Evolutionary conservation across 768 basidiomycete genomes (phyloP).

Genomic region (Cytidiella melzeri): DNA sequence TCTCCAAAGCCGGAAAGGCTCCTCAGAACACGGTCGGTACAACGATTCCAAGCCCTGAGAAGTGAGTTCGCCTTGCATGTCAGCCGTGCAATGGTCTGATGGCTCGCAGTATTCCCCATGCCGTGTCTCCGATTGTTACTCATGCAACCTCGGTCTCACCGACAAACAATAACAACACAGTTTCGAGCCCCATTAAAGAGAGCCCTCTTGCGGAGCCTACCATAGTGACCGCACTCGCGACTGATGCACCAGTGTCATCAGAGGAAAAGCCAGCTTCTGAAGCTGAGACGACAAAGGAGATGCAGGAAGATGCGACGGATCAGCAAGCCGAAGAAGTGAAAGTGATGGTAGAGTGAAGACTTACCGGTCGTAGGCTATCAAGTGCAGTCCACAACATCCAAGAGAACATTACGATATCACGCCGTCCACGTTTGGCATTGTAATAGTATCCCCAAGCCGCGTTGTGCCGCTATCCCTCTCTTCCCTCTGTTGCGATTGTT

Average conservation of each 20-base stretch:
- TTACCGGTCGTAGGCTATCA: not conserved
- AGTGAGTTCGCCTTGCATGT: slow-evolving; percentile 65
- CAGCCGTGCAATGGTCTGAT: slow-evolving; percentile 1
- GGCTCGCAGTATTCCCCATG: slow-evolving; percentile 78
- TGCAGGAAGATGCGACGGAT: not conserved
- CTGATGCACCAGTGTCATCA: not conserved
- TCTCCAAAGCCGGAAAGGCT: slow-evolving; percentile 92
- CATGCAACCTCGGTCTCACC: slow-evolving; percentile 62
- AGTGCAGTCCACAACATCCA: not conserved
- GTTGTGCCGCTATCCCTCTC: too few species aligned
- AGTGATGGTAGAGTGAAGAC: not conserved
- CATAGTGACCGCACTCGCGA: not conserved
- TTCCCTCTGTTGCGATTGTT: too few species aligned
- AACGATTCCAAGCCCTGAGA: slow-evolving; percentile 96
- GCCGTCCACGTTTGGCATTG: not conserved
- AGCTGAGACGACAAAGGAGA: not conserved
- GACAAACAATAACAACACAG: slow-evolving; percentile 41
- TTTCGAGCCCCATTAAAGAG: slow-evolving; percentile 56
- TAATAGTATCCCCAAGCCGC: not conserved
- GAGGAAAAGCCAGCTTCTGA: not conserved
- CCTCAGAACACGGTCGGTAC: slow-evolving; percentile 89
- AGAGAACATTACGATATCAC: not conserved
- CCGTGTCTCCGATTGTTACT: slow-evolving; percentile 56
- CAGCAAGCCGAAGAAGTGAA: too few species aligned
- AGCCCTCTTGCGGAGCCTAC: slow-evolving; percentile 31